These are phyloP conservation scores for Podosphaera aphanis DNA, from an alignment of 2,329 filamentous ascomycete species.

Conservation along the genomic window DNA sequence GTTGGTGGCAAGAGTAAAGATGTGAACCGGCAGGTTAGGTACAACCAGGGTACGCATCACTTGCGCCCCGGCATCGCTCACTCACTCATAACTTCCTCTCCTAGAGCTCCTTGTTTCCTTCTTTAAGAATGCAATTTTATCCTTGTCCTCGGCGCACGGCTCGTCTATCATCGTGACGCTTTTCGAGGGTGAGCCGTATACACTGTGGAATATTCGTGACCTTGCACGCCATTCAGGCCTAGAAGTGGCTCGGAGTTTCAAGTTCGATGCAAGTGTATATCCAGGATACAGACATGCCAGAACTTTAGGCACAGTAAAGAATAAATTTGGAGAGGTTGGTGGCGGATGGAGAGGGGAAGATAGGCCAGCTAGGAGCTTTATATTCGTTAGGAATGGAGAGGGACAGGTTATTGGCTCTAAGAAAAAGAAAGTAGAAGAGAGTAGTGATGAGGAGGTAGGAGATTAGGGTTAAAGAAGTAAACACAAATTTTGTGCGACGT, in stretches of 20 bases:
- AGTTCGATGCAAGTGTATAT: conserved; percentile 42
- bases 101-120: conserved; percentile 43
- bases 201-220: conserved; percentile 82
- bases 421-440: conserved; percentile 13
- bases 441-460: conserved; percentile 10
- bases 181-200: conserved; percentile 87
- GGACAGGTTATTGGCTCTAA: conserved; percentile 13
- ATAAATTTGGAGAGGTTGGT: conserved; percentile 21
- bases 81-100: conserved; percentile 3
- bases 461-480: no score
- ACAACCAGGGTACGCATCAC: conserved; percentile 40
- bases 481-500: no score
- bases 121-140: conserved; percentile 30
- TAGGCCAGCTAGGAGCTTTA: conserved; percentile 31
- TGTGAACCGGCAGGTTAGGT: conserved; percentile 78
- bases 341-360: conserved; percentile 28
- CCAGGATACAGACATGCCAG: conserved; percentile 52
- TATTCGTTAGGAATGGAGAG: conserved; percentile 37
- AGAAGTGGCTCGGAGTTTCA: conserved; percentile 45
- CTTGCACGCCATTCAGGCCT: conserved; percentile 57
- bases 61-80: not conserved
- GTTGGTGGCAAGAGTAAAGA: conserved; percentile 80
- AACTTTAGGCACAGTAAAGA: conserved; percentile 42
- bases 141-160: conserved; percentile 24
- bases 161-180: conserved; percentile 56